Evolutionary conservation across 2,329 filamentous ascomycete genomes (phyloP).

Genomic region (Aurifilum marmelostoma): DNA sequence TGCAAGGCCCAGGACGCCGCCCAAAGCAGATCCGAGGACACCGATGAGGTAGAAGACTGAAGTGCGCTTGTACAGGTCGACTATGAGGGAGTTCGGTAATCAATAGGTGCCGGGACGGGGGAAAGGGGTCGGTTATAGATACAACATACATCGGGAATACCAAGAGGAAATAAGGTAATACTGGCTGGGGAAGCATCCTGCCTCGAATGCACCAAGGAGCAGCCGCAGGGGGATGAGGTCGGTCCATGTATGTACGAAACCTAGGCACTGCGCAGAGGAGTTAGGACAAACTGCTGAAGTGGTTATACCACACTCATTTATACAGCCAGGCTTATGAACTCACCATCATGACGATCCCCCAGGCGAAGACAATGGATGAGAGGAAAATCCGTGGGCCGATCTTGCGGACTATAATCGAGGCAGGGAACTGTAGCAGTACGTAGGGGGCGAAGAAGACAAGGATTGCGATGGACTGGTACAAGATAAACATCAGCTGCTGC

Average conservation of each 20-base stretch:
- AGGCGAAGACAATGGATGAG: conserved; percentile 30
- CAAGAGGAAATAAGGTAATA: conserved; percentile 9
- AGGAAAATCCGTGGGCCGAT: conserved; percentile 34
- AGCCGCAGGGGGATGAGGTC: conserved; percentile 1
- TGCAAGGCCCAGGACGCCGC: conserved; percentile 71
- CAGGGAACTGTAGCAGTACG: conserved; percentile 33
- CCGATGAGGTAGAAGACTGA: conserved; percentile 71
- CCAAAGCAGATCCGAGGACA: conserved; percentile 66
- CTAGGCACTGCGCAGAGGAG: neutral
- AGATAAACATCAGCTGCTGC: neutral
- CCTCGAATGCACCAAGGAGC: conserved; percentile 7
- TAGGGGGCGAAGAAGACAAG: conserved; percentile 34
- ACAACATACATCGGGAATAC: conserved; percentile 4
- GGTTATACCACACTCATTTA: too few relatives aligned
- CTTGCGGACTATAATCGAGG: conserved; percentile 31
- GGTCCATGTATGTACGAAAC: neutral
- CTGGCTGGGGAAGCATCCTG: conserved; percentile 19
- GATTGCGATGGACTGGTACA: conserved; percentile 17
- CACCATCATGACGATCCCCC: conserved; percentile 31
- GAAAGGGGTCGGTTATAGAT: neutral
- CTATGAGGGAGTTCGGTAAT: conserved; percentile 37
- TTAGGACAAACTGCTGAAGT: neutral
- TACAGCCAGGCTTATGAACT: neutral
- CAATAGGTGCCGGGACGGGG: neutral
- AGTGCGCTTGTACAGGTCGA: conserved; percentile 71